These are phyloP conservation scores for Eragrostis tef DNA, from an alignment of 202 grass and related monocot genomes.

Conservation along the genomic window DNA sequence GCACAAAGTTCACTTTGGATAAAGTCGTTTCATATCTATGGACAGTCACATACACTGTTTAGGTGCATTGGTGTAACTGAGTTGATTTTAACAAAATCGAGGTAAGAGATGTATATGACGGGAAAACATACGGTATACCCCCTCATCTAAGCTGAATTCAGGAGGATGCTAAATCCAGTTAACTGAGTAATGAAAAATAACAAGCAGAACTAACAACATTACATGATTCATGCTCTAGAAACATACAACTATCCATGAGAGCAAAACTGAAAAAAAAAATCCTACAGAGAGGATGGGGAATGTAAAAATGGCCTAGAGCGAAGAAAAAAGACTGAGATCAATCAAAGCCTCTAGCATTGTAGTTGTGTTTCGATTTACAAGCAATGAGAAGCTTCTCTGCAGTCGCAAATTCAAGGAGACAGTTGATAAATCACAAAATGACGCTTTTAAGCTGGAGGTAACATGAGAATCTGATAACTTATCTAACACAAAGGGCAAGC, in stretches of 20 bases:
- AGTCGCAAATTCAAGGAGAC: neutral
- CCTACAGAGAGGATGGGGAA: neutral
- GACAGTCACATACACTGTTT: neutral
- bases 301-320: neutral
- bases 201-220: neutral
- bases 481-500: neutral
- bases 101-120: neutral
- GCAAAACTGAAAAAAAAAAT: neutral
- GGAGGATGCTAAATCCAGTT: neutral
- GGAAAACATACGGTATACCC: slow-evolving; percentile 1
- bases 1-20: slow-evolving; percentile 3
- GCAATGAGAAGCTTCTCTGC: neutral
- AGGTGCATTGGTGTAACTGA: neutral
- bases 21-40: slow-evolving; percentile 14
- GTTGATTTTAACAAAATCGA: slow-evolving; percentile 20
- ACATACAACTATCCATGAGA: neutral
- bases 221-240: neutral
- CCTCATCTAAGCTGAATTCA: neutral
- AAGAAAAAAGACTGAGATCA: slow-evolving; percentile 19
- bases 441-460: neutral
- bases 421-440: neutral
- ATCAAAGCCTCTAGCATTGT: neutral
- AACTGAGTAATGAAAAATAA: neutral
- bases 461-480: slow-evolving; percentile 4
- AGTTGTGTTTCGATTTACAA: slow-evolving; percentile 10